Evolutionary conservation across 1,284 basidiomycete species (phyloP), one percentile per base, ranked within the genome.

Genomic region (Ceratobasidium sp.): DNA sequence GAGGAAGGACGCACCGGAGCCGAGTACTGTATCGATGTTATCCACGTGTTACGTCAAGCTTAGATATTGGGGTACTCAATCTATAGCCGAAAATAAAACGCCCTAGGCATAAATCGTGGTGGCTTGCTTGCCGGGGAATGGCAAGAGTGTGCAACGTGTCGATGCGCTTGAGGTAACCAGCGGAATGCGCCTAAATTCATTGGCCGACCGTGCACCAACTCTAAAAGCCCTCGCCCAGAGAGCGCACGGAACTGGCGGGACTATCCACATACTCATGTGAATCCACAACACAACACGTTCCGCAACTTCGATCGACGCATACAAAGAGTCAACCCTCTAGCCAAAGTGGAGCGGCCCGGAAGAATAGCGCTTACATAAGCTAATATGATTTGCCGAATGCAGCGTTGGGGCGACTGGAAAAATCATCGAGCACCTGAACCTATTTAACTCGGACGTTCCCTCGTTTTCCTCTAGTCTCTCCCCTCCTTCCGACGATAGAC

Each of bases 361-460:
- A 33, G 7, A 23, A 12, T 5, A 26, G n/a, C 20, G 52, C 23
- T 57, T 15, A 59, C 42, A 38, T 71, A 59, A 71, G 9, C 56
- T 33, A 28, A 71, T 71, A n/a, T 56, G 54, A 70, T 56, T 44
- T 62, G 70, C 65, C 65, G 26, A n/a, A 64, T 44, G n/a, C n/a
- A n/a, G 50, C 66, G 70, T 74, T 74, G 70, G 70, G 70, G 70
- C 70, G 70, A 61, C 70, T 64, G 44, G 59, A 74, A 74, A 74
- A 61, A 64, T 54, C 40, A n/a, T n/a, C 26, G 46, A 17, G 40
- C 42, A 26, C 7, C n/a, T n/a, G n/a, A 23, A 9, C 7, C 23
- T 62, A 62, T 62, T 28, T 50, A 64, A 74, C 23, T 48, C 26
- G 59, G 59, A n/a, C 50, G 66, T 15, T n/a, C 44, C 46, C 46